phyloP scores from a whole-genome alignment of 1,284 basidiomycete genomes.

The Irpex sp. region DNA sequence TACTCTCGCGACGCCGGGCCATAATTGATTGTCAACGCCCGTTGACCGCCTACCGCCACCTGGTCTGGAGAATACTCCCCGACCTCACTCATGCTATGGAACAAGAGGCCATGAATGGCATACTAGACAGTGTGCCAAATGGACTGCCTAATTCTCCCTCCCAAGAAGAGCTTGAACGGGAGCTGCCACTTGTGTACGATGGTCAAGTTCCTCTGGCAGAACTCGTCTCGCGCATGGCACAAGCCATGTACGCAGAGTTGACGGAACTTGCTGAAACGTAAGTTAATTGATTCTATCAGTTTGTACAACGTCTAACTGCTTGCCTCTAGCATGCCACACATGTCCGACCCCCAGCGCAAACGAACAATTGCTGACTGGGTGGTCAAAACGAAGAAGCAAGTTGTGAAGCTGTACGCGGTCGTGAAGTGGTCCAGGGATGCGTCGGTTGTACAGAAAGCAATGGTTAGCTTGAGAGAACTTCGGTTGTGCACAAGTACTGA shows the following conservation, averaged over 20 bases:
- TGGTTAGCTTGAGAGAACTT: constrained; percentile 41
- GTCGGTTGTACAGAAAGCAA: constrained; percentile 77
- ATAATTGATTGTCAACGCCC: background rate
- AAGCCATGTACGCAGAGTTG: constrained; percentile 81
- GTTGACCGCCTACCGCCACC: background rate
- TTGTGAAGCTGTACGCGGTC: constrained; percentile 85
- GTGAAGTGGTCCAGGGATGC: constrained; percentile 83
- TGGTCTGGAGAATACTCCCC: background rate
- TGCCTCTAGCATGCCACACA: constrained; percentile 68
- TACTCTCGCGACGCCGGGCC: background rate
- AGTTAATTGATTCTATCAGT: constrained; percentile 25
- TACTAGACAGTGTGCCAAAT: constrained; percentile 15
- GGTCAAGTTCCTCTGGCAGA: constrained; percentile 76
- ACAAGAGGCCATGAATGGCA: background rate
- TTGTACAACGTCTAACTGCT: background rate
- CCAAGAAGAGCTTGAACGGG: constrained; percentile 62
- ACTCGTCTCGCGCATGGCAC: constrained; percentile 71
- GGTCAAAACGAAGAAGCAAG: constrained; percentile 83
- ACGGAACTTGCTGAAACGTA: constrained; percentile 85
- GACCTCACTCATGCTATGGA: background rate
- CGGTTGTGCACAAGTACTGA: constrained; percentile 1
- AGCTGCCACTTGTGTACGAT: constrained; percentile 73
- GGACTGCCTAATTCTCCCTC: constrained; percentile 37
- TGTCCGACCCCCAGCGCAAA: constrained; percentile 81
- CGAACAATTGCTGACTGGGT: constrained; percentile 84